Percentiles rank a stretch among this genome's conserved stretches.
phyloP scores from a whole-genome alignment of 345 rosid species.

The Citrus mangshanensis region DNA sequence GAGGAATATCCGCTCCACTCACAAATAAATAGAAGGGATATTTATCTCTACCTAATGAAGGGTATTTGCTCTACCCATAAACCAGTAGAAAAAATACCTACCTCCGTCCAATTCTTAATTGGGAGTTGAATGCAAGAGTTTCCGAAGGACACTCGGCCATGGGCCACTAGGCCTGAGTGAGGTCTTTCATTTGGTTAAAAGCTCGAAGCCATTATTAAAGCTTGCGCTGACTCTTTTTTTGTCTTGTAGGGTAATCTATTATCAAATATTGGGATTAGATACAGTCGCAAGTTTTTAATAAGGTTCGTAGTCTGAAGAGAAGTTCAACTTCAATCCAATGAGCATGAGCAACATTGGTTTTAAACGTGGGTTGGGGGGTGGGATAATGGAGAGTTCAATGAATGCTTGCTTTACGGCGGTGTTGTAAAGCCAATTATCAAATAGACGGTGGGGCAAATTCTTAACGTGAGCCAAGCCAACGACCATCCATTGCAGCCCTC shows the following conservation, averaged over 20 bases:
- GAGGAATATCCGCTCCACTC: fast-evolving
- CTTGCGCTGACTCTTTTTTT: not conserved
- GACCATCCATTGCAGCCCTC: no score
- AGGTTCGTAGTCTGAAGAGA: no score
- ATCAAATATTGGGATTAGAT: not conserved
- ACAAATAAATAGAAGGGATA: no score
- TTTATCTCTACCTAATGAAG: fast-evolving
- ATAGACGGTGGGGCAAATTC: slow-evolving; percentile 13
- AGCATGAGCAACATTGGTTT: not conserved
- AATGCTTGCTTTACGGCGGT: not conserved
- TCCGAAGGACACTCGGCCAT: no score
- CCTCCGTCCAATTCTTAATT: no score
- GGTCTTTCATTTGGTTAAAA: not conserved
- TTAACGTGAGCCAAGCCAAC: not conserved
- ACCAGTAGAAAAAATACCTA: no score
- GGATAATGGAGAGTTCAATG: not conserved
- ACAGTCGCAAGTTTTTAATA: not conserved
- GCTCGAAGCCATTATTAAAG: not conserved
- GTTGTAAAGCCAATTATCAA: not conserved
- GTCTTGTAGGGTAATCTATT: not conserved
- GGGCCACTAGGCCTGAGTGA: no score
- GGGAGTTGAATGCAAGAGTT: no score
- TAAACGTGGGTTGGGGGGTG: no score
- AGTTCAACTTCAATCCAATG: not conserved
- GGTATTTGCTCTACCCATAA: no score